These are phyloP conservation scores for Colletotrichum kahawae DNA, from an alignment of 2,329 filamentous ascomycete genomes.

Conservation along the genomic window DNA sequence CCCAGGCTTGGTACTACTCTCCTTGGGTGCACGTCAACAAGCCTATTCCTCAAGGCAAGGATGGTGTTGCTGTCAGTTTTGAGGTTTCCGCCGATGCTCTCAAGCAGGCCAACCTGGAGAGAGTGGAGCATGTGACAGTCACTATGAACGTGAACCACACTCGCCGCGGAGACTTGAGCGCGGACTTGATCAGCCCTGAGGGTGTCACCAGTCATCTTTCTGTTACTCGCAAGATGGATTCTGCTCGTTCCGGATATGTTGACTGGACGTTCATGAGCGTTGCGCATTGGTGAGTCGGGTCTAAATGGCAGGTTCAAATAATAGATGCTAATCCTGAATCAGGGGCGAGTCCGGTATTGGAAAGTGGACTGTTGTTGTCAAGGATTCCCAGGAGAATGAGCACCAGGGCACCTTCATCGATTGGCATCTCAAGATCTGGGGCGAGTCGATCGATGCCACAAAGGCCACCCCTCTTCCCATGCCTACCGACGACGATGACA, in stretches of 20 bases:
- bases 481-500: constrained; percentile 83
- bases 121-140: constrained; percentile 92
- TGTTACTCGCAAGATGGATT: constrained; percentile 74
- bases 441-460: constrained; percentile 78
- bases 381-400: constrained; percentile 81
- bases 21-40: constrained; percentile 93
- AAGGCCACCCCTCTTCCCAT: constrained; percentile 80
- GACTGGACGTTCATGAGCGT: constrained; percentile 99
- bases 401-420: constrained; percentile 81
- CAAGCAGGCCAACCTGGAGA: constrained; percentile 79
- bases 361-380: constrained; percentile 89
- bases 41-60: constrained; percentile 80
- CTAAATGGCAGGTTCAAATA: neutral
- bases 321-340: neutral
- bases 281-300: constrained; percentile 77
- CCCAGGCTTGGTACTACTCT: constrained; percentile 92
- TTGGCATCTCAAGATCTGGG: constrained; percentile 95
- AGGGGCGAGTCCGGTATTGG: constrained; percentile 90
- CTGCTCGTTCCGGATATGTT: constrained; percentile 71
- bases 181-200: constrained; percentile 85
- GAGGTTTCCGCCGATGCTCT: constrained; percentile 84
- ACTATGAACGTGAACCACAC: constrained; percentile 96
- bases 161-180: constrained; percentile 88
- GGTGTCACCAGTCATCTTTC: constrained; percentile 86
- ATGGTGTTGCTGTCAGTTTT: constrained; percentile 81